Conservation (phyloP, 2,329 filamentous ascomycete species). For the Ophiostoma australiae region DNA sequence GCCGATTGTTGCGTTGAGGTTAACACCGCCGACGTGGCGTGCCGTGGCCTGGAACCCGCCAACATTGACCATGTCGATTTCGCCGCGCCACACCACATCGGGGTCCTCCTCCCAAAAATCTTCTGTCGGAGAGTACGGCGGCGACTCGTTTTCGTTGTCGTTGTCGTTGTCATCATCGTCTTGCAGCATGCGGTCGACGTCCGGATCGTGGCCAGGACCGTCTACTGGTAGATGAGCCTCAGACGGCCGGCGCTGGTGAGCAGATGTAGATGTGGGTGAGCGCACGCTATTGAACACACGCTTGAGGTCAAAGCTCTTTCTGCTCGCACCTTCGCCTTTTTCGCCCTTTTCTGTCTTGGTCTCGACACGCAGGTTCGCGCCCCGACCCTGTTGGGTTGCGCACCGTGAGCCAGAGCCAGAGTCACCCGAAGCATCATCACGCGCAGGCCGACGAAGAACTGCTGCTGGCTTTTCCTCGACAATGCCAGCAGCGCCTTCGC, state of each 20-base stretch:
- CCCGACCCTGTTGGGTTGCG: conserved; percentile 9
- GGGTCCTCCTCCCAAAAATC: conserved; percentile 53
- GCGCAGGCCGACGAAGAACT: not conserved
- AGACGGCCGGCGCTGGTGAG: conserved; percentile 46
- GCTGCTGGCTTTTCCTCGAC: conserved; percentile 39
- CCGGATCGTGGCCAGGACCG: conserved; percentile 70
- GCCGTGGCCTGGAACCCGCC: conserved; percentile 72
- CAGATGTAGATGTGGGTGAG: conserved; percentile 50
- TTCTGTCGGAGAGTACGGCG: conserved; percentile 78
- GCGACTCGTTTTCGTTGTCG: conserved; percentile 62
- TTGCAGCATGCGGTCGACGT: conserved; percentile 83
- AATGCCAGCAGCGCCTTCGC: conserved; percentile 50
- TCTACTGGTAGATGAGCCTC: conserved; percentile 43
- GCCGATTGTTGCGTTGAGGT: conserved; percentile 57
- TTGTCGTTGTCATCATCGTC: conserved; percentile 67
- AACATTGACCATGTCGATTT: conserved; percentile 69
- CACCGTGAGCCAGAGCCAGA: conserved; percentile 16
- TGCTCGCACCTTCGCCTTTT: conserved; percentile 43
- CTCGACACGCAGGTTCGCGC: conserved; percentile 42
- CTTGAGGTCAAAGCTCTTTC: conserved; percentile 71
- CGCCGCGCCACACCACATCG: conserved; percentile 72
- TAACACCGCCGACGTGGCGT: conserved; percentile 77
- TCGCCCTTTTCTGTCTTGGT: conserved; percentile 34
- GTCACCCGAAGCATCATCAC: not conserved
- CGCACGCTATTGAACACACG: conserved; percentile 79